These are phyloP conservation scores for Lactarius trivialis DNA, from an alignment of 768 basidiomycete species.

Conservation along the genomic window DNA sequence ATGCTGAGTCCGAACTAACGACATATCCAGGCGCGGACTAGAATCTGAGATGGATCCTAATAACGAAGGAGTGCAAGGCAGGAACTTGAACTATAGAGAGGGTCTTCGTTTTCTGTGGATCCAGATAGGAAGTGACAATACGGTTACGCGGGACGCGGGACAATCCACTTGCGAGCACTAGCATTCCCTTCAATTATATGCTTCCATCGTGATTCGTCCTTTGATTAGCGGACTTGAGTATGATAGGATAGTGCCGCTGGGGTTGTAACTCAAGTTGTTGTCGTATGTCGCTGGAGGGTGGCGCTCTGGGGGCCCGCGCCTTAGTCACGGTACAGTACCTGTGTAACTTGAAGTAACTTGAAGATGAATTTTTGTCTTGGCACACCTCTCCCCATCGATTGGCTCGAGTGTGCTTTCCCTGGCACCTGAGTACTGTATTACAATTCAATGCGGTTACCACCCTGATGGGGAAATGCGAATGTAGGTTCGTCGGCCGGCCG, in stretches of 20 bases:
- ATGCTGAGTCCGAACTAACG: neutral
- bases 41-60: neutral
- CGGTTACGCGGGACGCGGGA: too few relatives aligned
- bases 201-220: neutral
- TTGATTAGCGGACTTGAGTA: neutral
- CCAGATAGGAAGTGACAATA: neutral
- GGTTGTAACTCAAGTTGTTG: too few relatives aligned
- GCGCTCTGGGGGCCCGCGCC: neutral
- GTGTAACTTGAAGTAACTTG: too few relatives aligned
- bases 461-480: neutral
- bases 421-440: too few relatives aligned
- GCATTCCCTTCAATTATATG: neutral
- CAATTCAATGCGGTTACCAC: neutral
- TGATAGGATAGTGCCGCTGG: neutral
- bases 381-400: too few relatives aligned
- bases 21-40: slow-evolving; percentile 2
- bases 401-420: too few relatives aligned
- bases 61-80: neutral
- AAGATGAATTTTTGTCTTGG: too few relatives aligned
- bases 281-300: neutral
- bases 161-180: neutral
- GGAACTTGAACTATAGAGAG: neutral
- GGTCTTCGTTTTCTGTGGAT: neutral
- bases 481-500: neutral
- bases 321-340: too few relatives aligned